Percentiles rank a stretch among this genome's conserved stretches.
phyloP scores from a whole-genome alignment of 257 asterid species.

The Gardenia jasminoides region DNA sequence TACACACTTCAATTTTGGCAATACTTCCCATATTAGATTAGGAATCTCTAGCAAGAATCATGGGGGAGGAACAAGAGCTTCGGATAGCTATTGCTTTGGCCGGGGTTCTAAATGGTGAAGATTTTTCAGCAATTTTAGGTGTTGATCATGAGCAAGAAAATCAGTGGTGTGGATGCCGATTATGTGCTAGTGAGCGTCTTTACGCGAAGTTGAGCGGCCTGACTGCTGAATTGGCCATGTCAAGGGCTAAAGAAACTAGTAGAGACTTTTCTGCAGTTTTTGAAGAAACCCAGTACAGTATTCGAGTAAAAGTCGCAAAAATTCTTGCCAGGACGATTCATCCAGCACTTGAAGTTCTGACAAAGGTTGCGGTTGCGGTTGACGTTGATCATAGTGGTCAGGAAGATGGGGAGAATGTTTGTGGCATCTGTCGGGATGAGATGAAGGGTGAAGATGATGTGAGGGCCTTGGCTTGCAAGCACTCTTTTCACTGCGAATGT shows the following conservation, averaged over 20 bases:
- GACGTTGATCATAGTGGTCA: no score
- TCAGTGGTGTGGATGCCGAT: background rate
- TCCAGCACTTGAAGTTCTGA: background rate
- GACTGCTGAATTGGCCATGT: background rate
- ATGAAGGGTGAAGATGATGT: background rate
- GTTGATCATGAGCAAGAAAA: background rate
- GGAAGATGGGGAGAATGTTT: background rate
- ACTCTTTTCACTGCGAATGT: background rate
- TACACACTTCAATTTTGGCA: no score
- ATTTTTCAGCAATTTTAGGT: background rate
- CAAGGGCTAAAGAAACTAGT: background rate
- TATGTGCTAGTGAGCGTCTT: background rate
- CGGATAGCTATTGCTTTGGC: background rate
- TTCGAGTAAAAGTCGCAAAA: background rate
- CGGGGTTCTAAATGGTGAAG: background rate
- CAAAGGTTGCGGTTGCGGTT: background rate
- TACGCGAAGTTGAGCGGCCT: background rate
- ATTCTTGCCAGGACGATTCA: background rate
- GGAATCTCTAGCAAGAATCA: background rate
- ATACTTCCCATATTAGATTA: no score
- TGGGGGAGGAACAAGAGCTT: background rate
- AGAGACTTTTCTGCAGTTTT: background rate
- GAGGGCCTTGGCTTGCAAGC: background rate
- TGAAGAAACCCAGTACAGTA: background rate
- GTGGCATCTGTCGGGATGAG: background rate